Conservation (phyloP, 129 eudicot genomes). For the Tagetes patula region DNA sequence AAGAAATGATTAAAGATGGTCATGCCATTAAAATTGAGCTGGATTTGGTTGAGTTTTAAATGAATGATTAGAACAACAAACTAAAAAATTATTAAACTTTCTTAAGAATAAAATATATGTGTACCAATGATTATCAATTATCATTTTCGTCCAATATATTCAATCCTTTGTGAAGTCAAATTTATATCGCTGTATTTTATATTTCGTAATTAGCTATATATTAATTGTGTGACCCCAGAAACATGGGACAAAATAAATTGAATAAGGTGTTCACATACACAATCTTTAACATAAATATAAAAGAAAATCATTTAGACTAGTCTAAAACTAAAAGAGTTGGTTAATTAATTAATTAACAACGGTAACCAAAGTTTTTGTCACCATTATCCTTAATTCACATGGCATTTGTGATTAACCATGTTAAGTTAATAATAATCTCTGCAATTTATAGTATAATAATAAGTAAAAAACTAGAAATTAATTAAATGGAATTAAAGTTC, state of each 20-base stretch:
- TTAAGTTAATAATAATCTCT: constrained; percentile 29
- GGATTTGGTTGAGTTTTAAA: constrained; percentile 22
- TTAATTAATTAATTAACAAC: background rate
- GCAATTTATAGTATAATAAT: background rate
- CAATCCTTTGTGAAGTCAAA: constrained; percentile 22
- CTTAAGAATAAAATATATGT: constrained; percentile 12
- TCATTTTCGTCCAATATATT: constrained; percentile 15
- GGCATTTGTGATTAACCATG: constrained; percentile 23
- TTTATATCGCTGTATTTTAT: constrained; percentile 13
- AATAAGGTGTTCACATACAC: background rate
- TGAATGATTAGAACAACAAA: constrained; percentile 16
- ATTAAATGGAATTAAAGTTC: constrained; percentile 2
- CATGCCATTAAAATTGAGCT: constrained; percentile 22
- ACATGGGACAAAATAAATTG: constrained; percentile 19
- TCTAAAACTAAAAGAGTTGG: constrained; percentile 7
- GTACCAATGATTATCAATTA: constrained; percentile 24
- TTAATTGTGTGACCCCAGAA: background rate
- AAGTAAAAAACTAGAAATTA: background rate
- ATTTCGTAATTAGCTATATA: background rate
- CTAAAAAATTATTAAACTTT: constrained; percentile 20
- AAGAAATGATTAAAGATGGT: constrained; percentile 2
- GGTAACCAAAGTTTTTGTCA: constrained; percentile 29
- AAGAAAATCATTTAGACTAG: background rate
- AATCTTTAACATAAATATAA: background rate
- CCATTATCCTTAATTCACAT: constrained; percentile 34